A percentile compares a stretch with the other conserved stretches of the same genome.
These are phyloP conservation scores for Colletotrichum tanaceti DNA, from an alignment of 2,329 filamentous ascomycete genomes.

Conservation along the genomic window DNA sequence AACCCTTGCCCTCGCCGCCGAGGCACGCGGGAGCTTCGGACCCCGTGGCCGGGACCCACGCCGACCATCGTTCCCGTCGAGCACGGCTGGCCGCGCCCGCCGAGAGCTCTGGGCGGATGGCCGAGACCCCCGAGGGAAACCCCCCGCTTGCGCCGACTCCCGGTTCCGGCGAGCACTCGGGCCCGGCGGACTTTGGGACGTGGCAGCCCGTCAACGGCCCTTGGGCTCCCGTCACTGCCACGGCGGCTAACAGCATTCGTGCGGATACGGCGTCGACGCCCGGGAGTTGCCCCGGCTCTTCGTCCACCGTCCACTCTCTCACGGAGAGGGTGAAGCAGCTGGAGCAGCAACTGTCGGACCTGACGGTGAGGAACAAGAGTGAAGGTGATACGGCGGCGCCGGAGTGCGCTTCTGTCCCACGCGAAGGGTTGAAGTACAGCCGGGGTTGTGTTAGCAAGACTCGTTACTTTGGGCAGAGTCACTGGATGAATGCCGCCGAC, in stretches of 20 bases:
- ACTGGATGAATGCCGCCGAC: slow-evolving; percentile 60
- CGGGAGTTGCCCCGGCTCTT: slow-evolving; percentile 33
- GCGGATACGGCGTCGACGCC: slow-evolving; percentile 41
- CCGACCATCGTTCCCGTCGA: too few species aligned
- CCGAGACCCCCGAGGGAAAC: background rate
- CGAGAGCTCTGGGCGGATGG: background rate
- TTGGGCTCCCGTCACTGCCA: background rate
- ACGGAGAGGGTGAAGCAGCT: slow-evolving; percentile 55
- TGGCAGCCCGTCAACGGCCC: slow-evolving; percentile 14
- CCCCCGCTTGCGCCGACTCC: background rate
- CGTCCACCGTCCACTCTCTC: slow-evolving; percentile 48
- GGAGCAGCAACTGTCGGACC: slow-evolving; percentile 53
- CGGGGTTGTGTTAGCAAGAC: slow-evolving; percentile 56
- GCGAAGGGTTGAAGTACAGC: slow-evolving; percentile 29
- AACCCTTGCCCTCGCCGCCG: background rate
- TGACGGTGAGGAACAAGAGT: slow-evolving; percentile 4
- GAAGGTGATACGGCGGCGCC: background rate
- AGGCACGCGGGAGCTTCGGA: background rate
- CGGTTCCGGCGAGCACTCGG: slow-evolving; percentile 12
- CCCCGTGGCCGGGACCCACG: background rate
- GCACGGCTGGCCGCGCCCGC: background rate
- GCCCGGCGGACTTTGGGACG: slow-evolving; percentile 14
- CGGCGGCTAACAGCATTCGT: background rate
- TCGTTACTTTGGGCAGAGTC: slow-evolving; percentile 60
- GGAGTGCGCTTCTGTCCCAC: background rate